Evolutionary conservation across 2,329 filamentous ascomycete species (phyloP), one percentile per base, ranked within the genome.

Genomic region (Zymoseptoria pseudotritici): DNA sequence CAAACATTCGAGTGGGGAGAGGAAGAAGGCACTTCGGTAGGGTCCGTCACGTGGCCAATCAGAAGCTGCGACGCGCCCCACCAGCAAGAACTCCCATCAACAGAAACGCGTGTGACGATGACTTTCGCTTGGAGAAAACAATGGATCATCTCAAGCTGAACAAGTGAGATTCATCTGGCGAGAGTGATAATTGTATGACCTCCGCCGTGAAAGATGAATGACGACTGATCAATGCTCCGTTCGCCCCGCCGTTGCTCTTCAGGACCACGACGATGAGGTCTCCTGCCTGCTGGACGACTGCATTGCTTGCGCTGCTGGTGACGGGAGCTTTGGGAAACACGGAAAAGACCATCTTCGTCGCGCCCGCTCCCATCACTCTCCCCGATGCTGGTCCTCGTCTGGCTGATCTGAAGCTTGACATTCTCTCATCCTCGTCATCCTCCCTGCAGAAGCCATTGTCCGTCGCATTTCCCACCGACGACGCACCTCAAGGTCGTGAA

Each of bases 341-440:
- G 58, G 94, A 97, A 74, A 99, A 99, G 77, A 81, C 84, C 67
- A 90, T 97, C 70, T 97, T 99, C 77, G 79, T 88, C 42, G 91
- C 84, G 21, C 91, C 92, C 10, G 71, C 77, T 31, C 74, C 79
- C 31, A 74, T 84, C 68, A 74, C 79, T 58, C 75, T 89, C 53
- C 83, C 87, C 42, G 74, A 81, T 57, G 73, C 78, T 55, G 80
- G 79, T 66, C 83, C 82, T 60, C 81, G 77, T 57, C 74, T 90
- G 55, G 79, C 83, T 61, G 78, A 83, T 69, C 79, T 92, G 46
- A 80, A 82, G 54, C 80, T 95, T 58, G 78, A 83, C 64, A 75
- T 79, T n/a, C 80, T 96, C 55, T 53, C 52, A 2, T 85, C 85
- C 3, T 51, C 58, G 5, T 21, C 49, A 9, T 54, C 86, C 77